Evolutionary conservation across 2,329 filamentous ascomycete genomes (phyloP).

Genomic region (Aureobasidium sp.): DNA sequence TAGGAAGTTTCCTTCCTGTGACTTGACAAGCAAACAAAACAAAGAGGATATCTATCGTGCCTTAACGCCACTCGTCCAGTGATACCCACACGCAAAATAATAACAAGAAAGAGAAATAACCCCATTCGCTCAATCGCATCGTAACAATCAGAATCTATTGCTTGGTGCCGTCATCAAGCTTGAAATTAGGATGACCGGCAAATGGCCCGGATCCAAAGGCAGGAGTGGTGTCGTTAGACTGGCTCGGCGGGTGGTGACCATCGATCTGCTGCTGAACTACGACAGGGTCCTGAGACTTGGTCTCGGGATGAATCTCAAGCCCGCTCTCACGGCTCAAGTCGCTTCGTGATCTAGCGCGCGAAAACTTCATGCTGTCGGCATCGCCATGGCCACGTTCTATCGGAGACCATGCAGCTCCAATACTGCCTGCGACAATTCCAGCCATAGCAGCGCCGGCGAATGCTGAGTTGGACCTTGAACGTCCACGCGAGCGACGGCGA

Average conservation of each 20-base stretch:
- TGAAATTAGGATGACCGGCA: constrained; percentile 25
- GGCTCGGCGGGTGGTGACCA: constrained; percentile 31
- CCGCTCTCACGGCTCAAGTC: constrained; percentile 25
- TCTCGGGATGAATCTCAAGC: constrained; percentile 42
- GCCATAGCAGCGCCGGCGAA: constrained; percentile 73
- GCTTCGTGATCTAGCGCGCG: constrained; percentile 22
- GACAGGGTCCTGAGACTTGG: constrained; percentile 38
- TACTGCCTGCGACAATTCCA: constrained; percentile 69
- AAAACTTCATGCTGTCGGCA: constrained; percentile 29
- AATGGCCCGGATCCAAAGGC: constrained; percentile 35
- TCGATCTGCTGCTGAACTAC: constrained; percentile 31
- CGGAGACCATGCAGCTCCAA: constrained; percentile 63
- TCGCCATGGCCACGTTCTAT: constrained; percentile 44
- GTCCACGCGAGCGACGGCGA: constrained; percentile 48
- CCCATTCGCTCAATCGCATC: background rate
- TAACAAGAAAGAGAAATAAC: background rate
- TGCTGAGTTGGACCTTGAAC: constrained; percentile 63
- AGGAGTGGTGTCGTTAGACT: constrained; percentile 35
- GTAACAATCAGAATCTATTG: background rate
- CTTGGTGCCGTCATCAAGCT: background rate
- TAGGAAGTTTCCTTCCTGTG: background rate
- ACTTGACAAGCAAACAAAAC: background rate
- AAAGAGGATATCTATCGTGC: constrained; percentile 5
- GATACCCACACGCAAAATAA: background rate
- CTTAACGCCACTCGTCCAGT: background rate